Conservation (phyloP, 129 eudicot species). For the Pseudognaphalium luteoalbum region DNA sequence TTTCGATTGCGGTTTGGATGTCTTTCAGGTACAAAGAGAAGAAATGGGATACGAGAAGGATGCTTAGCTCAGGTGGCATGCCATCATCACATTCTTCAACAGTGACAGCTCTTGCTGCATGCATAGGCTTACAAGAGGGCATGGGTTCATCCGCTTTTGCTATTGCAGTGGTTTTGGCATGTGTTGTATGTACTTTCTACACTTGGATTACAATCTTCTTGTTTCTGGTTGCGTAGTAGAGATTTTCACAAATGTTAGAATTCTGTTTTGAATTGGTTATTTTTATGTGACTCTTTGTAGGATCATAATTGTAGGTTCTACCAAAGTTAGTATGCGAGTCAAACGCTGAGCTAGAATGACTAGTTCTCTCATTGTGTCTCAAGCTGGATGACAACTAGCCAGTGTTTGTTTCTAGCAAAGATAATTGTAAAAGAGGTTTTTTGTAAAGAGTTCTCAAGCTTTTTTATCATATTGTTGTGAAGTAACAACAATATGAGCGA, state of each 20-base stretch:
- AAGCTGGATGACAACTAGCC: not conserved
- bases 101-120: conserved; percentile 75
- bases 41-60: conserved; percentile 83
- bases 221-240: conserved; percentile 27
- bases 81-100: conserved; percentile 98
- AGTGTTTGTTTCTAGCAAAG: not conserved
- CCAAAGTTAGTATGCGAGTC: conserved; percentile 4
- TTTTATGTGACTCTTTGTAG: conserved; percentile 5
- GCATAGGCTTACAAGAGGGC: conserved; percentile 80
- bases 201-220: conserved; percentile 41
- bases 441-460: not conserved
- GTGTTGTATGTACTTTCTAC: conserved; percentile 70
- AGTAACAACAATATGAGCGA: not conserved
- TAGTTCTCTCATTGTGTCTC: not conserved
- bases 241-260: not conserved
- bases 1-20: not conserved
- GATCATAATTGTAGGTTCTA: conserved; percentile 10
- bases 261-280: conserved; percentile 3
- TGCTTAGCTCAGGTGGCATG: conserved; percentile 94
- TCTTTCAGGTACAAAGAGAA: conserved; percentile 74
- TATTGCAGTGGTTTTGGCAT: conserved; percentile 82
- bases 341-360: not conserved
- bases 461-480: not conserved
- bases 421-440: not conserved
- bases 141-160: conserved; percentile 67